A percentile compares a stretch with the other conserved stretches of the same genome.
Conservation (phyloP, 202 grass and related monocot genomes). For the Brachypodium distachyon region DNA sequence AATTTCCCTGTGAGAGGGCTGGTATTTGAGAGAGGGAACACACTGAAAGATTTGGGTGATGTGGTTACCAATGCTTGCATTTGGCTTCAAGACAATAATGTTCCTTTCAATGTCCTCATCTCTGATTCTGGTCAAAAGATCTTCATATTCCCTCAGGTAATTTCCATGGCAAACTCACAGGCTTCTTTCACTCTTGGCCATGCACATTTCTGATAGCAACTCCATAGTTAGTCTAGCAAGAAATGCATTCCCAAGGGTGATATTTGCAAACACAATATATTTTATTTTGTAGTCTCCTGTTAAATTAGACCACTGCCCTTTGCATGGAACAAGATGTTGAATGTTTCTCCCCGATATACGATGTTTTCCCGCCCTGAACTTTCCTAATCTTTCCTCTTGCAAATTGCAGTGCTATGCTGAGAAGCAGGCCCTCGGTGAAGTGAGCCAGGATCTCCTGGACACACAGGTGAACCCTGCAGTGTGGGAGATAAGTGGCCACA, state of each 20-base stretch:
- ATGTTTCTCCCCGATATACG: background rate
- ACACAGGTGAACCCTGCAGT: slow-evolving; percentile 77
- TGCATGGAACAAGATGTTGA: background rate
- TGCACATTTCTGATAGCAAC: background rate
- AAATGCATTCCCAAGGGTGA: background rate
- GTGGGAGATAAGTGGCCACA: slow-evolving; percentile 83
- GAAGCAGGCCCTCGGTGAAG: slow-evolving; percentile 64
- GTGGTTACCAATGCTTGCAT: slow-evolving; percentile 55
- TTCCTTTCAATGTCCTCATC: slow-evolving; percentile 70
- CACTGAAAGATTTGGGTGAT: slow-evolving; percentile 53
- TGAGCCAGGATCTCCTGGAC: slow-evolving; percentile 57
- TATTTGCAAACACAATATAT: background rate
- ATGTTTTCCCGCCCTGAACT: background rate
- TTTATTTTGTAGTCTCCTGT: background rate
- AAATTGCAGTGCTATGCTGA: slow-evolving; percentile 62
- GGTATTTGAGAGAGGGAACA: slow-evolving; percentile 52
- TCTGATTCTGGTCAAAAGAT: slow-evolving; percentile 52
- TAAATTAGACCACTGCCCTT: background rate
- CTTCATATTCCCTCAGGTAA: slow-evolving; percentile 80
- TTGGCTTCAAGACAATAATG: slow-evolving; percentile 72
- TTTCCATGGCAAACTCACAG: background rate
- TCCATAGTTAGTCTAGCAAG: background rate
- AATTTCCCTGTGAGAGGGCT: slow-evolving; percentile 68
- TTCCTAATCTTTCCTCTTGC: background rate
- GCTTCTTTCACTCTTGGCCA: background rate